Conservation (phyloP, 2,329 filamentous ascomycete genomes). For the Ambrosiella xylebori region DNA sequence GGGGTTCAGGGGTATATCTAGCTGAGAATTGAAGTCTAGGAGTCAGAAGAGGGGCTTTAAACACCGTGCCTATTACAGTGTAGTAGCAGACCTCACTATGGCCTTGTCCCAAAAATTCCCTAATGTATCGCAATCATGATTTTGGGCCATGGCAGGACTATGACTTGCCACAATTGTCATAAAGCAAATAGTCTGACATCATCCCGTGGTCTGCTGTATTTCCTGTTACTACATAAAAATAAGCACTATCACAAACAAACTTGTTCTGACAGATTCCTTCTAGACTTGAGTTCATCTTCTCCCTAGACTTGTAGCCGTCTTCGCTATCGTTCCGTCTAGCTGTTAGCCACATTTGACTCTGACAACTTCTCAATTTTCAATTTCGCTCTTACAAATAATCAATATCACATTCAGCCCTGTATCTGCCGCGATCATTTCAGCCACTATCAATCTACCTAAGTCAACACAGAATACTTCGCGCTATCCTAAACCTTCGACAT, state of each 20-base stretch:
- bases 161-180: not conserved
- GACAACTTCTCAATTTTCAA: not conserved
- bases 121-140: not conserved
- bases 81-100: not conserved
- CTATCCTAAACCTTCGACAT: not conserved
- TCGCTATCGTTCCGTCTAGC: not conserved
- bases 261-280: not conserved
- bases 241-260: not conserved
- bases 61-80: not conserved
- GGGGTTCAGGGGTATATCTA: not conserved
- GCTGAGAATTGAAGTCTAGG: not conserved
- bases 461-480: not conserved
- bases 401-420: not conserved
- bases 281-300: not conserved
- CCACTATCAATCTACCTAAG: not conserved
- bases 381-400: not conserved
- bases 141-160: not conserved
- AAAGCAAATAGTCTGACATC: not conserved
- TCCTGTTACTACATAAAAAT: not conserved
- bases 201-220: not conserved
- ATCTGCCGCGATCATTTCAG: not conserved
- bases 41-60: not conserved
- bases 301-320: not conserved
- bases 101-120: not conserved
- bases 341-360: not conserved